Evolutionary conservation across 495 filamentous ascomycete genomes (phyloP), one percentile per base, ranked within the genome.

Genomic region (Aspergillus biplanus): DNA sequence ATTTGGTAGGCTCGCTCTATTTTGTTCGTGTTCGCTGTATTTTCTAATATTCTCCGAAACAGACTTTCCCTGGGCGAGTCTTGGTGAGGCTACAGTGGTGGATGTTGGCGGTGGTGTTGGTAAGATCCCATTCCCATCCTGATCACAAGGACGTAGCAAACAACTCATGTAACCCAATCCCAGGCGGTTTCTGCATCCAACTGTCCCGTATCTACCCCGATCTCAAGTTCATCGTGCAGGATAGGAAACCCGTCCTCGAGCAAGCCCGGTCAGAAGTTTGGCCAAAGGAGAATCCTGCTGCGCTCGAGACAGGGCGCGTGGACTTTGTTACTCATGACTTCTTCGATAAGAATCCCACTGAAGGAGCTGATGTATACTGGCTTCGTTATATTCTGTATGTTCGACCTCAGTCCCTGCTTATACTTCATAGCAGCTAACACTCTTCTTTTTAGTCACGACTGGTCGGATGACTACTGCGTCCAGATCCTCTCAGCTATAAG

Each of bases 401-500:
- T 12, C 35, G 6, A 6, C 35, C 21, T 46, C n/a, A n/a, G n/a
- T 35, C 33, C 35, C 39, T 21, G 21, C 3, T 44, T 16, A n/a
- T n/a, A n/a, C 34, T 15, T 49, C 44, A 8, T 12, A 49, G 12
- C 12, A 6, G 12, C 12, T 39, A 39, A 39, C 35, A 12, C 6
- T n/a, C n/a, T n/a, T n/a, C n/a, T 42, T 11, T 7, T n/a, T 34
- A 64, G 62, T 62, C 68, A 69, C 15, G 55, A 81, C 59, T 80
- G 75, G 80, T 73, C 74, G 9, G 78, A 81, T 61, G 65, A 71
- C n/a, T 76, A 78, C 66, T 75, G 72, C 48, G 60, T 77, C 9
- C 61, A 68, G 21, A 81, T 80, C 21, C 69, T 80, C 33, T 52
- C 58, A 27, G 53, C 53, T 5, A 65, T 78, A 34, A 62, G 68